These are phyloP conservation scores for Phenoliferia sp. DNA, from an alignment of 1,284 basidiomycete genomes.

Conservation along the genomic window DNA sequence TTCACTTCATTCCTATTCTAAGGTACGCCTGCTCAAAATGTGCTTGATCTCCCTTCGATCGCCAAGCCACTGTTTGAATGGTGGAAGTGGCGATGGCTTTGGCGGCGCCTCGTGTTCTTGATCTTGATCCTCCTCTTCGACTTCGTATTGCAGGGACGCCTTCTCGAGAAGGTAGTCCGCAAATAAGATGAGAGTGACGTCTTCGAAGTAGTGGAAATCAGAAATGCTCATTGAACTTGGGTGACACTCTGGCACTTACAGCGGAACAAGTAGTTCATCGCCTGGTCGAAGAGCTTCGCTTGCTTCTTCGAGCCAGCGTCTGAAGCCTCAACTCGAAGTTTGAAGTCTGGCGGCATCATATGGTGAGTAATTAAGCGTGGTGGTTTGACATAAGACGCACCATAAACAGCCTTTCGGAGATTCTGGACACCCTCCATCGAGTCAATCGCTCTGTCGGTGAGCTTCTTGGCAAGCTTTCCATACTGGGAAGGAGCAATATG, in stretches of 20 bases:
- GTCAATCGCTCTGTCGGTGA: conserved; percentile 85
- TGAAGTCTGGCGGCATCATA: too few relatives aligned
- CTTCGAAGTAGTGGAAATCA: conserved; percentile 46
- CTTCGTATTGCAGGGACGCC: conserved; percentile 37
- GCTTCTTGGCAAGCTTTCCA: conserved; percentile 81
- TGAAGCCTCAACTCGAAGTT: conserved; percentile 78
- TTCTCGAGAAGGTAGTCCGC: conserved; percentile 89
- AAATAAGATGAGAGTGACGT: conserved; percentile 88
- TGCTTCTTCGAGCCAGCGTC: conserved; percentile 73
- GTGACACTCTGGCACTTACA: too few relatives aligned
- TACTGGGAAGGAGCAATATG: conserved; percentile 42
- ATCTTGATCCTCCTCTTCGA: conserved; percentile 41
- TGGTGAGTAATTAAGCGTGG: too few relatives aligned
- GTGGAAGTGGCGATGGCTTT: conserved; percentile 16
- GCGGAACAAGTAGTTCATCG: conserved; percentile 51
- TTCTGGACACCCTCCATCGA: conserved; percentile 74
- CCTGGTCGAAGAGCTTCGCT: conserved; percentile 64
- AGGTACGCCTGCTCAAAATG: conserved; percentile 52
- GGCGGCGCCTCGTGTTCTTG: conserved; percentile 40
- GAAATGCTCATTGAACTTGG: conserved; percentile 34
- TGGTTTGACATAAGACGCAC: too few relatives aligned
- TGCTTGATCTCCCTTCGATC: conserved; percentile 79
- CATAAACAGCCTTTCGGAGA: conserved; percentile 81
- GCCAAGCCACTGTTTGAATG: conserved; percentile 76
- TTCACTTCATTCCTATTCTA: too few relatives aligned